These are phyloP conservation scores for Lachnellula subtilissima DNA, from an alignment of 2,329 filamentous ascomycete species.

Conservation along the genomic window DNA sequence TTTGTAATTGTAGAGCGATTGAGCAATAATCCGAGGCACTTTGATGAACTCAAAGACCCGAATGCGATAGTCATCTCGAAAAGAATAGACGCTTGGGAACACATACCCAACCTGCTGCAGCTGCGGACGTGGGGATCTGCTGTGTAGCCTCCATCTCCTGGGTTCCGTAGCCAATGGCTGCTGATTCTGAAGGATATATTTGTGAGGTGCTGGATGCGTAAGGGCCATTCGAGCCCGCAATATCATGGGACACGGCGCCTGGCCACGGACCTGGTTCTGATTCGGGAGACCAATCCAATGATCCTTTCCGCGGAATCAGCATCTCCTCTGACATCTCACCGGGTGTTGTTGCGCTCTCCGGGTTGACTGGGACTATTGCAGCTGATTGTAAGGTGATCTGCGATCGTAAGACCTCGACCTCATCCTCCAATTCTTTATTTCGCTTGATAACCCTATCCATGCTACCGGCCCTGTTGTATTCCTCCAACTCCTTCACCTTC, in stretches of 20 bases:
- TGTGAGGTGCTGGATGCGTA: constrained; percentile 12
- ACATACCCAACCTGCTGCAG: constrained; percentile 21
- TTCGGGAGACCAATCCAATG: constrained; percentile 22
- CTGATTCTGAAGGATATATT: constrained; percentile 11
- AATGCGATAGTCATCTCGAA: not conserved
- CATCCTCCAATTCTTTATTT: constrained; percentile 28
- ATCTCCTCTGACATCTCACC: constrained; percentile 22
- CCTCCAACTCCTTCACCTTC: constrained; percentile 29
- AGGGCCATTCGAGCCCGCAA: constrained; percentile 7
- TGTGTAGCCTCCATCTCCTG: constrained; percentile 15
- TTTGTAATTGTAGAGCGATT: not conserved
- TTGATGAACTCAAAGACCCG: not conserved
- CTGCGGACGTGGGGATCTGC: constrained; percentile 17
- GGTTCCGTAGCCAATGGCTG: constrained; percentile 12
- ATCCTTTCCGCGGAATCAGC: constrained; percentile 20
- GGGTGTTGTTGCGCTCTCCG: constrained; percentile 7
- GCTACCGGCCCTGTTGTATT: constrained; percentile 19
- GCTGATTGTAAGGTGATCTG: constrained; percentile 18
- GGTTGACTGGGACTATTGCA: not conserved
- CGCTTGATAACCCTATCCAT: constrained; percentile 41
- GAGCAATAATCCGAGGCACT: too few species aligned
- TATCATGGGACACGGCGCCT: not conserved
- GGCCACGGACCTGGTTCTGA: constrained; percentile 6
- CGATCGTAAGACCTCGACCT: constrained; percentile 25
- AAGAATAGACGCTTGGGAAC: not conserved